Evolutionary conservation across 768 basidiomycete species (phyloP), one percentile per base, ranked within the genome.

Genomic region (Panellus pusillus): DNA sequence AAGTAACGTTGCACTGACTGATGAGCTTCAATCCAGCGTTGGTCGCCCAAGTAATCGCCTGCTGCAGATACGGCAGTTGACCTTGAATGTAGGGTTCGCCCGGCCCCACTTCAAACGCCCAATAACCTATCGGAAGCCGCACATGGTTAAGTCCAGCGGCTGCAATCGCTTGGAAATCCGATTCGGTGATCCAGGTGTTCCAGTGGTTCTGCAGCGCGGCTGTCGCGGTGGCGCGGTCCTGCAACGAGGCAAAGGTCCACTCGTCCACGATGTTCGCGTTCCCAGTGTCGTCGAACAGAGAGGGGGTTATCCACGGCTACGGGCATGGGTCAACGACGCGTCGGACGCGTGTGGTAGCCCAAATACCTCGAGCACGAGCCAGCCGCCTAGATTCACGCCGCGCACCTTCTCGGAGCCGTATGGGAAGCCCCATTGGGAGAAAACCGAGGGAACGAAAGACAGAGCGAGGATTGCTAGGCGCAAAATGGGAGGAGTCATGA

Each of bases 51-150:
- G 66, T 66, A 41, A 89, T 77, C 8, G 89, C 89, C 37, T 83
- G 78, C 56, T 74, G 59, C 18, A 92, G 72, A 69, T 87, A 91
- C 17, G 83, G 77, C 31, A 88, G 72, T 66, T 91, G 90, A 12
- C 90, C 90, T 68, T 82, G 79, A 53, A 90, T 81, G 66, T 79
- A 92, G 7, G 91, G 92, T 62, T 93, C 87, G 5, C 89, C 89
- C 12, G 76, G 74, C 18, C 80, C 78, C 32, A 92, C 83, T 53
- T 94, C 91, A 62, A 86, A 92, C 1, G 89, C 91, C 91, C 91
- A 95, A 68, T 90, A 96, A 12, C 92, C 93, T 40, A 95, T 89
- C 13, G 91, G 91, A 35, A 93, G 64, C 42, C 91, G 83, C 51
- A 93, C 86, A 67, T 91, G 89, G 64, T 91, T 93, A 48, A 92